Base-by-base conservation (phyloP, 345 rosid species). In the Acer saccharum region DNA sequence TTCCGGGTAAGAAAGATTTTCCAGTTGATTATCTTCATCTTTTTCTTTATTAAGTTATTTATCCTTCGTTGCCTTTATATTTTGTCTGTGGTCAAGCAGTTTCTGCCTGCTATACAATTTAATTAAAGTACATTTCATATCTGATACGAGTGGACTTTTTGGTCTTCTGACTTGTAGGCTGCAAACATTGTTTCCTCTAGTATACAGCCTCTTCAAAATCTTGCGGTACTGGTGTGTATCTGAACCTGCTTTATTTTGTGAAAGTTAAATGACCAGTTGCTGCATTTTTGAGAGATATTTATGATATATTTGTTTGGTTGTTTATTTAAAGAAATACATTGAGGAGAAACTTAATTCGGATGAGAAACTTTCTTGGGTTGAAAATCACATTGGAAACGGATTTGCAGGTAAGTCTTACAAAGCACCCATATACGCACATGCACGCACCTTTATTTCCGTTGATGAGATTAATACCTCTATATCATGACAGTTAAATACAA, bases 171-270 rank as follows among this genome's bases (percentile, higher is more conserved):
- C 69, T 67, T 81, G 76, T 79, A 94, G 98, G 97, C 86, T 60
- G 89, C 90, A 73, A 95, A 79, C 75, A 84, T 89, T 77, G 97
- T 94, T 71, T 89, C 85, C 71, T 90, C 95, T 7, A 89, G 90
- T 79, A 94, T 94, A 76, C 97, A 94, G 70, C 94, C 98, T 75
- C 89, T 86, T 75, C 92, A 91, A 78, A 93, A 95, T 85, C 13
- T 88, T 41, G 84, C 78, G 76, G 89, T 88, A 62, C 76, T 89
- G 77, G 98, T 92, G 29, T 80, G 90, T 81, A 32, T 70, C 75
- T 71, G 21, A 16, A 21, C 48, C 46, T 27, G 25, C 10, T 69
- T 76, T 77, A 14, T 29, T 44, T 76, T 44, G 29, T 41, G 35
- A 58, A 55, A 7, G 16, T 11, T 25, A 16, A 13, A 2, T 25